phyloP scores from a whole-genome alignment of 306 rosid genomes.

The Crataegus laevigata region DNA sequence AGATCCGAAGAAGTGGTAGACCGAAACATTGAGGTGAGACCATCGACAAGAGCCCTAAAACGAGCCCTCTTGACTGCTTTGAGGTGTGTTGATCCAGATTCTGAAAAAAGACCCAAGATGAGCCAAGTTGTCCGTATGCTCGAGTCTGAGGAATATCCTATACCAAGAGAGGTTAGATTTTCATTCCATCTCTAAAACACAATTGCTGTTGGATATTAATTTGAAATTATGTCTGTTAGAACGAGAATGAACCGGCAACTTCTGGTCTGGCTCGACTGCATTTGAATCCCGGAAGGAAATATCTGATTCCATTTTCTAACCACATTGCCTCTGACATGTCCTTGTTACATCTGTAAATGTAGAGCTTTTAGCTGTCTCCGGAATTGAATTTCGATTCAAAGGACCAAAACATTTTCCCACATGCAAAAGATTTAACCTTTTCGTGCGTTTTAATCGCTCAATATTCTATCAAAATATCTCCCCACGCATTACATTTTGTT shows the following conservation, averaged over 20 bases:
- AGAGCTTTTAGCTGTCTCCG: neutral
- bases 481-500: neutral
- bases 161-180: conserved; percentile 71
- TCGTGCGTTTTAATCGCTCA: neutral
- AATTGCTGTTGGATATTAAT: neutral
- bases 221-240: neutral
- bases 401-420: neutral
- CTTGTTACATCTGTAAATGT: neutral
- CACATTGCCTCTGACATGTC: neutral
- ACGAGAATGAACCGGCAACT: neutral
- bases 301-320: neutral
- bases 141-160: conserved; percentile 86
- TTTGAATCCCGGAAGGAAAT: neutral
- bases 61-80: conserved; percentile 81
- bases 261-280: neutral
- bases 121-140: conserved; percentile 87
- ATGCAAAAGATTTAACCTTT: neutral
- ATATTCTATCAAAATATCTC: neutral
- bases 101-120: conserved; percentile 92
- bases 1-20: conserved; percentile 87
- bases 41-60: conserved; percentile 79
- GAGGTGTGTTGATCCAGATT: conserved; percentile 91
- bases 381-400: neutral
- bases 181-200: neutral
- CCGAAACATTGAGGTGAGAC: conserved; percentile 72